These are phyloP conservation scores for Acanthamoeba royreba DNA, from an alignment of 208 protist genomes.

Conservation along the genomic window DNA sequence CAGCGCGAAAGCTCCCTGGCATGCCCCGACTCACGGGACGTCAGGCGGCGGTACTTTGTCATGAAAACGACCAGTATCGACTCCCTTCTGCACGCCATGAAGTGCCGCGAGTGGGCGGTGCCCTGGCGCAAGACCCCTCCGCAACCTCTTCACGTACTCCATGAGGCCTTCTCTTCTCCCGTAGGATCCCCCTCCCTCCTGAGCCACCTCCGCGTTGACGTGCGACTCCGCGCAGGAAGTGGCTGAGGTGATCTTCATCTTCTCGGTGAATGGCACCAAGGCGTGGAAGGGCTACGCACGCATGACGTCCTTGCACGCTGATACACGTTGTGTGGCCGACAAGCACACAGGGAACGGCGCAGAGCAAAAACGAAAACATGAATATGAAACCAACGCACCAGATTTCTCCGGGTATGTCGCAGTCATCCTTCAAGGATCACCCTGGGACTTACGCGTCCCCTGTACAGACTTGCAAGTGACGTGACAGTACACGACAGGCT, in stretches of 20 bases:
- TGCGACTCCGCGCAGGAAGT: not conserved
- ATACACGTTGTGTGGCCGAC: not conserved
- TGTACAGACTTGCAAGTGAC: not conserved
- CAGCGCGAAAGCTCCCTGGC: too few species aligned
- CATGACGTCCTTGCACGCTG: not conserved
- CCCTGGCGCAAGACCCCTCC: not conserved
- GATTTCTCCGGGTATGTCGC: not conserved
- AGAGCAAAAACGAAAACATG: not conserved
- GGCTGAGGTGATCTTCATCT: not conserved
- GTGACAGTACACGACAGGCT: not conserved
- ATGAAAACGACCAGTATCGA: not conserved
- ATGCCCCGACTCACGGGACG: too few species aligned
- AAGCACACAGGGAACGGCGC: not conserved
- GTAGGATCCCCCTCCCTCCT: not conserved
- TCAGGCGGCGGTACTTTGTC: not conserved
- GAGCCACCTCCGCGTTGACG: not conserved
- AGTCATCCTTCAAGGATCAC: not conserved
- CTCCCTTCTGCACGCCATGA: not conserved
- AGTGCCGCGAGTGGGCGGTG: not conserved
- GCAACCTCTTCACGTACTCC: not conserved
- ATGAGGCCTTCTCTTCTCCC: not conserved
- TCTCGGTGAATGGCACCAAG: not conserved
- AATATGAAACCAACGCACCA: too few species aligned
- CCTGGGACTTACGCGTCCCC: not conserved
- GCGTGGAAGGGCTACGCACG: not conserved